Conservation (phyloP, 164 flowering plant species). For the Vitis rupestris region DNA sequence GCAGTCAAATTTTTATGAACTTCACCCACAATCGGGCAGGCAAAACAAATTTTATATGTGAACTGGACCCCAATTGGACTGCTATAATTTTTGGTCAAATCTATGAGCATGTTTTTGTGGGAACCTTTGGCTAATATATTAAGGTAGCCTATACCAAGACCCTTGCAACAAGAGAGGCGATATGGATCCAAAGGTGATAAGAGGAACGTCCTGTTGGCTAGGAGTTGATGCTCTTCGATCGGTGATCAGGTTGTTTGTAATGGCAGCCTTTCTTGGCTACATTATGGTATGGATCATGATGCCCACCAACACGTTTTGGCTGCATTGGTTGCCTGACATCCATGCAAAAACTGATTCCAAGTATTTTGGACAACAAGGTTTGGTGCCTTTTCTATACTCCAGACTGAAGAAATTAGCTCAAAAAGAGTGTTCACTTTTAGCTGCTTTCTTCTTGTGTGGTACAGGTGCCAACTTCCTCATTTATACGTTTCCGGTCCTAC, state of each 20-base stretch:
- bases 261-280: slow-evolving; percentile 27
- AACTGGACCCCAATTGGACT: no score
- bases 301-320: slow-evolving; percentile 28
- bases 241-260: slow-evolving; percentile 12
- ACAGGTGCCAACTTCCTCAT: slow-evolving; percentile 7
- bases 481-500: slow-evolving; percentile 16
- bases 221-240: slow-evolving; percentile 10
- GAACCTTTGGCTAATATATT: no score
- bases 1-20: no score
- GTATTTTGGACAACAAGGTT: slow-evolving; percentile 33
- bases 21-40: no score
- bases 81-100: no score
- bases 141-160: neutral
- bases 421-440: no score
- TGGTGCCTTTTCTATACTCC: neutral
- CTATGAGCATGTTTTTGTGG: no score
- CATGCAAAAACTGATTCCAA: slow-evolving; percentile 20
- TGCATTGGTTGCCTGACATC: slow-evolving; percentile 22
- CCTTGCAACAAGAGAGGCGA: neutral
- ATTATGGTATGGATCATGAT: slow-evolving; percentile 39
- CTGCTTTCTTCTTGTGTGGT: no score
- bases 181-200: neutral
- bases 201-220: neutral
- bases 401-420: no score
- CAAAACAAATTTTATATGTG: no score